Percentiles rank a stretch among this genome's conserved stretches.
Evolutionary conservation across 805 yeast species (phyloP).

Genomic region (Kazachstania taianensis): DNA sequence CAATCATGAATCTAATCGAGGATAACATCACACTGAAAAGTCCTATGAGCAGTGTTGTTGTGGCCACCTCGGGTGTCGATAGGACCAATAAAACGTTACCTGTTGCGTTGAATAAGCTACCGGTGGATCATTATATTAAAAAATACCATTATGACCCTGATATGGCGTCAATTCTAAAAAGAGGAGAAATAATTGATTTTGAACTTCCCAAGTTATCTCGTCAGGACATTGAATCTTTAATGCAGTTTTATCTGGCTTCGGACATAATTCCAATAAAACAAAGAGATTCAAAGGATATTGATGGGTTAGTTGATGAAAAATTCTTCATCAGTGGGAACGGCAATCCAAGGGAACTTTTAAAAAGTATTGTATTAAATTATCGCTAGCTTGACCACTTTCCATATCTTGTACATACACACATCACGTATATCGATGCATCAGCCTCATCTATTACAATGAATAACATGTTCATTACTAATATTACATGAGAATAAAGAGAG

Average conservation of each 20-base stretch:
- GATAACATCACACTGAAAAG: constrained; percentile 41
- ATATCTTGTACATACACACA: constrained; percentile 13
- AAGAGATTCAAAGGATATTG: constrained; percentile 23
- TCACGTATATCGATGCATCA: not conserved
- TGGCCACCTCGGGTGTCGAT: constrained; percentile 52
- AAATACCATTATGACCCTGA: constrained; percentile 41
- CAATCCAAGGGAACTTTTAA: constrained; percentile 45
- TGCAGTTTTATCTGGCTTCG: constrained; percentile 33
- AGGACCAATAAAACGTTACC: constrained; percentile 45
- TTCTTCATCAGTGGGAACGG: constrained; percentile 56
- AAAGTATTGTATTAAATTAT: constrained; percentile 22
- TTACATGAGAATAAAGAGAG: not conserved
- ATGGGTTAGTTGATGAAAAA: constrained; percentile 36
- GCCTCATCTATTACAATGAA: too few relatives aligned
- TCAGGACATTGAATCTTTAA: constrained; percentile 35
- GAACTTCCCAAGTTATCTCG: constrained; percentile 36
- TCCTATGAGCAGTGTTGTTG: constrained; percentile 51
- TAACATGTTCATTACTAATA: too few relatives aligned
- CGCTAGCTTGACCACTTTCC: too few relatives aligned
- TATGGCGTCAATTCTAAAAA: constrained; percentile 39
- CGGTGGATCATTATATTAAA: constrained; percentile 48
- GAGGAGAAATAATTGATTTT: constrained; percentile 31
- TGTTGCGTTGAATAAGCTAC: constrained; percentile 44
- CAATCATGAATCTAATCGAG: constrained; percentile 42
- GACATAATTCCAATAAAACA: constrained; percentile 33